Evolutionary conservation across 2,329 filamentous ascomycete genomes (phyloP), one percentile per base, ranked within the genome.

Genomic region (Fusarium nematophilum): DNA sequence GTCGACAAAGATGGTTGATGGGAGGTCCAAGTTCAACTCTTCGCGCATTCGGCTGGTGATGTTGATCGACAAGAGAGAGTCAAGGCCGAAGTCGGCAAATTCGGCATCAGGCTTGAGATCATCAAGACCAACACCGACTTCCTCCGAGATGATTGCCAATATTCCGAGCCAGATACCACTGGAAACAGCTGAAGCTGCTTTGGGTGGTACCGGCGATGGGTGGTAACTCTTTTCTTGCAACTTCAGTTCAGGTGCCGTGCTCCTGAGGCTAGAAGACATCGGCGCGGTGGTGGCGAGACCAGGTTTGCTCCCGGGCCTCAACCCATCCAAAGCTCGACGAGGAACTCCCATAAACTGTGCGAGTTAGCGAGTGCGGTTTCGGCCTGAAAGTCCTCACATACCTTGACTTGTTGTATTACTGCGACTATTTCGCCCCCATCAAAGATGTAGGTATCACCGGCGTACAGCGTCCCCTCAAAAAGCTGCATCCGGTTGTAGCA

Each of bases 51-150:
- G 79, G 30, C 83, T 82, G 2, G 84, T 75, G 46, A 87, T 85
- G 3, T 81, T 81, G 25, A 87, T 68, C 31, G 80, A 82, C 78
- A 86, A 84, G 17, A 86, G 76, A 2, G 83, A 86, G 68, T 87
- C 84, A 76, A 87, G 84, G 3, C 84, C 84, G 10, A 86, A 74
- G 3, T 82, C 80, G n/a, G 81, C 79, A 49, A 86, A 75, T 60
- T 85, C 81, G 1, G 81, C 79, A 1, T 81, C 81, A 17, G 81
- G 81, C 3, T 82, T 72, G 25, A 86, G 78, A 65, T 91, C 88
- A 25, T 87, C 84, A 9, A 89, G 78, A 18, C 88, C 84, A n/a
- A 91, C 85, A 53, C 87, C 87, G 83, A 91, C 90, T 73, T 91
- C 89, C 30, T 83, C 79, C n/a, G 88, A 85, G 68, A 69, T 80